A percentile compares a stretch with the other conserved stretches of the same genome.
These are phyloP conservation scores for Pseudopithomyces chartarum DNA, from an alignment of 2,329 filamentous ascomycete genomes.

Conservation along the genomic window DNA sequence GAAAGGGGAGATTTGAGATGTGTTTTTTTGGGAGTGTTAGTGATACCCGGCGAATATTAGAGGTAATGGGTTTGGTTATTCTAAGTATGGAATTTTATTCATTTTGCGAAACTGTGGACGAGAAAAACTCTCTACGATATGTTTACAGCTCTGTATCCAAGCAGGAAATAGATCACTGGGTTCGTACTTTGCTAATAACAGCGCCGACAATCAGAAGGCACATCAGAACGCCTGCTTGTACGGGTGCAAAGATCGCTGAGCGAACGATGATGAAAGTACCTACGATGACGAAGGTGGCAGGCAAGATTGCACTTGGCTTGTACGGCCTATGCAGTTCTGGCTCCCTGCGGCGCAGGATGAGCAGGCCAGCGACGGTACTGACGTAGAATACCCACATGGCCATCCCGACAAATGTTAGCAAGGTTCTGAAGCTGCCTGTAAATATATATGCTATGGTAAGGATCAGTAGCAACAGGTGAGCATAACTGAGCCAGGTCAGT, in stretches of 20 bases:
- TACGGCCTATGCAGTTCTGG: constrained; percentile 62
- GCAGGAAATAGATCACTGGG: constrained; percentile 8
- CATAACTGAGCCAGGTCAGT: constrained; percentile 22
- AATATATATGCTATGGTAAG: constrained; percentile 62
- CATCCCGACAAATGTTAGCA: constrained; percentile 58
- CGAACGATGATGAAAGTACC: constrained; percentile 65
- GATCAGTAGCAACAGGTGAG: constrained; percentile 31
- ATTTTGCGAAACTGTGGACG: too few species aligned
- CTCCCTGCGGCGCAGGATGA: constrained; percentile 62
- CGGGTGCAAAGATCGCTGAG: constrained; percentile 63
- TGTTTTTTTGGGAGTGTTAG: too few species aligned
- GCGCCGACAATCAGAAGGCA: constrained; percentile 58
- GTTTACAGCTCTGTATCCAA: not conserved
- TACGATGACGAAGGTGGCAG: constrained; percentile 60
- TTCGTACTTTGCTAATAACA: constrained; percentile 37
- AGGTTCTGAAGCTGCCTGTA: constrained; percentile 64
- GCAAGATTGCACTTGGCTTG: constrained; percentile 58
- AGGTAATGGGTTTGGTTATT: too few species aligned
- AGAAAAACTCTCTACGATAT: too few species aligned
- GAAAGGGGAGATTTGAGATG: not conserved
- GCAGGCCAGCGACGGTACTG: constrained; percentile 63
- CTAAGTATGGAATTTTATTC: too few species aligned
- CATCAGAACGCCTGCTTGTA: constrained; percentile 59
- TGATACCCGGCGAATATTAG: too few species aligned
- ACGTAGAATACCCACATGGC: constrained; percentile 66